phyloP scores from a whole-genome alignment of 2,329 filamentous ascomycete genomes.

The Colletotrichum sp. region DNA sequence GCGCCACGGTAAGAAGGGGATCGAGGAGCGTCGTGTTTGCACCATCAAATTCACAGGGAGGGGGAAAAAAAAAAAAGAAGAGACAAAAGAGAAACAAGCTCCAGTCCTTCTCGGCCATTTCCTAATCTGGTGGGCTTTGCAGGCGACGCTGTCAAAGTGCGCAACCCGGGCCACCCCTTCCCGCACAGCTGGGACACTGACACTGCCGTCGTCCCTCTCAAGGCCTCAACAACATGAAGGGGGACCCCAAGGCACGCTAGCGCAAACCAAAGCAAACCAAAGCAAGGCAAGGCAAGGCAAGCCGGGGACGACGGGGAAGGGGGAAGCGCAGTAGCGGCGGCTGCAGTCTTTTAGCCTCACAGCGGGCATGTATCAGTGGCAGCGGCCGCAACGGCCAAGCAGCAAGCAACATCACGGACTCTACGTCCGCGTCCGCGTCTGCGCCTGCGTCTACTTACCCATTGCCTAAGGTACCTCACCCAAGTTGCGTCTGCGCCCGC shows the following conservation, averaged over 20 bases:
- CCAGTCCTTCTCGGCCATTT: conserved; percentile 3
- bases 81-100: conserved; percentile 8
- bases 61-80: not conserved
- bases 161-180: not conserved
- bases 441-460: not conserved
- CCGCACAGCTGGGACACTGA: not conserved
- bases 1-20: not conserved
- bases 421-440: not conserved
- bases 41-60: not conserved
- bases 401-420: not conserved
- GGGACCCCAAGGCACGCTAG: not conserved
- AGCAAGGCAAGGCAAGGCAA: not conserved
- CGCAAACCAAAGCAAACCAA: not conserved
- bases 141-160: conserved; percentile 3
- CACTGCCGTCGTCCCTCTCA: not conserved
- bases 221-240: not conserved
- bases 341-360: not conserved
- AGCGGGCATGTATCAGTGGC: not conserved
- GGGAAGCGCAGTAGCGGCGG: not conserved
- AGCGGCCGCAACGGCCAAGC: not conserved
- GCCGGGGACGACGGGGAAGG: not conserved
- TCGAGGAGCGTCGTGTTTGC: not conserved
- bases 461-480: not conserved
- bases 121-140: conserved; percentile 6
- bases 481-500: not conserved